Conservation (phyloP, 1,284 basidiomycete species). For the Thecaphora frezii region DNA sequence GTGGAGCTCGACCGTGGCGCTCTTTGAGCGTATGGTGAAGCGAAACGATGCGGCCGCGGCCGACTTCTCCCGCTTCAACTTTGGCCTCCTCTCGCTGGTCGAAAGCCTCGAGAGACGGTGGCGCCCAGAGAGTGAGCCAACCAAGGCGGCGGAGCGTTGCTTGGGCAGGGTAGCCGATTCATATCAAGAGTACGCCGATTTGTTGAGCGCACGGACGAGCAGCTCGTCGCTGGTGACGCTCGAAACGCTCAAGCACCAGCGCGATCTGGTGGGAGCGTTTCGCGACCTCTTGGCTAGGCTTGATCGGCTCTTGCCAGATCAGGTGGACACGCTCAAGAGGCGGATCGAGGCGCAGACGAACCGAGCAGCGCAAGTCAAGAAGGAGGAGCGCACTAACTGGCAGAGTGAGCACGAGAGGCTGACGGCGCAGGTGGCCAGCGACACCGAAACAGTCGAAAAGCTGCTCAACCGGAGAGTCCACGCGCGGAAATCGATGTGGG, state of each 20-base stretch:
- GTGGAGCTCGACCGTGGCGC: constrained; percentile 31
- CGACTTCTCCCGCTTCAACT: constrained; percentile 35
- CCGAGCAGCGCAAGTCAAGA: constrained; percentile 8
- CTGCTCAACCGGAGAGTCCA: constrained; percentile 29
- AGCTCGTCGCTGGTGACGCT: constrained; percentile 20
- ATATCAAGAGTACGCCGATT: constrained; percentile 27
- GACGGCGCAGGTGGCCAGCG: constrained; percentile 19
- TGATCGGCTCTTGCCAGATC: constrained; percentile 30
- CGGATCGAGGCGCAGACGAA: constrained; percentile 16
- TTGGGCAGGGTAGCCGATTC: constrained; percentile 15
- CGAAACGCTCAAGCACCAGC: constrained; percentile 30
- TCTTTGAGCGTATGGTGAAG: constrained; percentile 34
- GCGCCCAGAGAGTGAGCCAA: constrained; percentile 27
- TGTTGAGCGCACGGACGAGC: constrained; percentile 18
- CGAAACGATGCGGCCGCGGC: constrained; percentile 37
- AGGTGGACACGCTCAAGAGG: constrained; percentile 30
- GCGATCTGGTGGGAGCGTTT: constrained; percentile 35
- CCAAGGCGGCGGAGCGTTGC: constrained; percentile 18
- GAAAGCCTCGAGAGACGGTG: constrained; percentile 26
- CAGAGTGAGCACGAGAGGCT: constrained; percentile 32
- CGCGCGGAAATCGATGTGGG: constrained; percentile 33
- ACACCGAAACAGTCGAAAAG: constrained; percentile 25
- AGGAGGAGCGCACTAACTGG: constrained; percentile 6
- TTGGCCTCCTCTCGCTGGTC: constrained; percentile 26
- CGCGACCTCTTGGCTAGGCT: constrained; percentile 30